These are phyloP conservation scores for Tuber aestivum DNA, from an alignment of 495 filamentous ascomycete species.

Conservation along the genomic window DNA sequence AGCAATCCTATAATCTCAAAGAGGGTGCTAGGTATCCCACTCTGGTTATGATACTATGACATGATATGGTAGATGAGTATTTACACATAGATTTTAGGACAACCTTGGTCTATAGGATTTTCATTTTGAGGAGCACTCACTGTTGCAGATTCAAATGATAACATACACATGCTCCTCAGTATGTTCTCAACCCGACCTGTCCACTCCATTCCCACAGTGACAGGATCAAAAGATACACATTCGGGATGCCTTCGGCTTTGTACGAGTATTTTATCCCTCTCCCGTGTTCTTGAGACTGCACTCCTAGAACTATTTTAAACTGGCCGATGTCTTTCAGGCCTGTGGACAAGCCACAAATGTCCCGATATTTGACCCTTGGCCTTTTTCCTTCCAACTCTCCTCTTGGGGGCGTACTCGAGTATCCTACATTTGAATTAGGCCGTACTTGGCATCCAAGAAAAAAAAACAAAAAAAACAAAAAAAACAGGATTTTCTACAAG, in stretches of 20 bases:
- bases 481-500: background rate
- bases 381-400: background rate
- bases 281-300: background rate
- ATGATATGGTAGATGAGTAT: too few relatives aligned
- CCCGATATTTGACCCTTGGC: background rate
- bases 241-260: background rate
- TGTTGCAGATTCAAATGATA: too few relatives aligned
- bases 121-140: too few relatives aligned
- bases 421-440: background rate
- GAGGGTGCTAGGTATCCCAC: too few relatives aligned
- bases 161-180: background rate
- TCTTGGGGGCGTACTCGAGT: background rate
- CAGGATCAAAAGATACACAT: background rate
- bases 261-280: background rate
- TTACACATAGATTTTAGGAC: too few relatives aligned
- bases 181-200: background rate
- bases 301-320: background rate
- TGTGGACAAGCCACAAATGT: background rate
- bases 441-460: background rate
- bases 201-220: background rate
- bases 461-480: background rate
- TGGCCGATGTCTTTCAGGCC: background rate
- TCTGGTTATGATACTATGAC: too few relatives aligned
- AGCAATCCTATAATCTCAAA: too few relatives aligned
- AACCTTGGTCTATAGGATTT: too few relatives aligned